phyloP scores from a whole-genome alignment of 1,284 basidiomycete species.

The Cryptococcus sp. region DNA sequence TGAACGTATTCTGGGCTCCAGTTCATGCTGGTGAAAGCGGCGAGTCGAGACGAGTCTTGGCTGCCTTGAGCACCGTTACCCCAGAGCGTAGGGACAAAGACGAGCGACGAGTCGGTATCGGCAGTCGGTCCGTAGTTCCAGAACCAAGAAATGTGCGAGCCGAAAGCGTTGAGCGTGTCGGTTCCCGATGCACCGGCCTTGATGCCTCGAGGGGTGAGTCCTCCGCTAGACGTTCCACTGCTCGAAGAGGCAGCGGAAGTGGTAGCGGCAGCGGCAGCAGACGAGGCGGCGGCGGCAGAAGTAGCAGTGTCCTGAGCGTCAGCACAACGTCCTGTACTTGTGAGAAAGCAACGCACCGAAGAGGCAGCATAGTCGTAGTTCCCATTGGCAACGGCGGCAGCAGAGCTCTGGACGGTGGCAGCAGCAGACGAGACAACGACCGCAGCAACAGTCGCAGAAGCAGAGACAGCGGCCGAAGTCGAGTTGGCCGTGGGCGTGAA shows the following conservation, averaged over 20 bases:
- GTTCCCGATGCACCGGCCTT: slow-evolving; percentile 44
- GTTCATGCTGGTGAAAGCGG: slow-evolving; percentile 35
- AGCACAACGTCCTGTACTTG: neutral
- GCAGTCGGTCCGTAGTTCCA: slow-evolving; percentile 35
- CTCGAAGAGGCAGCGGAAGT: slow-evolving; percentile 6
- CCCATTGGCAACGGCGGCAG: slow-evolving; percentile 1
- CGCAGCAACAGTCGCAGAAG: neutral
- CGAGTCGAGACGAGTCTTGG: slow-evolving; percentile 33
- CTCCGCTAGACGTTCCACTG: slow-evolving; percentile 11
- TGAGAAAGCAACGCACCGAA: neutral
- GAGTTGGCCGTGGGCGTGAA: slow-evolving; percentile 8
- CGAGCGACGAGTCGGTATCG: slow-evolving; percentile 19
- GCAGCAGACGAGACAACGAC: neutral
- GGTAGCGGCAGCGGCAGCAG: slow-evolving; percentile 7
- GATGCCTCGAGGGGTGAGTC: slow-evolving; percentile 31
- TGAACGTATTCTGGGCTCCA: slow-evolving; percentile 37
- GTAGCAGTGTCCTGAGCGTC: neutral
- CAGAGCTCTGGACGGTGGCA: neutral
- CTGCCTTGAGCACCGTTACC: slow-evolving; percentile 32
- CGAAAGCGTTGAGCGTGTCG: slow-evolving; percentile 21
- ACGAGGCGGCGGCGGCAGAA: slow-evolving; percentile 5
- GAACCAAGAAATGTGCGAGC: slow-evolving; percentile 40
- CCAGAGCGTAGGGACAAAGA: slow-evolving; percentile 44
- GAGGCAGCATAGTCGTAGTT: slow-evolving; percentile 1
- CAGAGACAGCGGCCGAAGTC: slow-evolving; percentile 2